These are phyloP conservation scores for Trichoderma sp. DNA, from an alignment of 2,329 filamentous ascomycete species.

Conservation along the genomic window DNA sequence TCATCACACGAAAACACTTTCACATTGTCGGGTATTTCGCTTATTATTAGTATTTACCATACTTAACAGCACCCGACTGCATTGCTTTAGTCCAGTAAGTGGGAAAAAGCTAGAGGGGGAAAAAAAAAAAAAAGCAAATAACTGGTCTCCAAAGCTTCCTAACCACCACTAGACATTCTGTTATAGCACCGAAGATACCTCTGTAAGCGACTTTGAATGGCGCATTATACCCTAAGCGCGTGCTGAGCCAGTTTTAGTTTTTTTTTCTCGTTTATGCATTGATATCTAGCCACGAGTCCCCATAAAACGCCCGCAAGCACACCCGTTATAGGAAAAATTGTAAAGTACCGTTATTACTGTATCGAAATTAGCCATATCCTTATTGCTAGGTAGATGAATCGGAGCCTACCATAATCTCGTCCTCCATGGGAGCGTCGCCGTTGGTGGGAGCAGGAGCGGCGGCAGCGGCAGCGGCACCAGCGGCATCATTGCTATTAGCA, in stretches of 20 bases:
- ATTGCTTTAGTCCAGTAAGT: not conserved
- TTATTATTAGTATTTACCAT: slow-evolving; percentile 16
- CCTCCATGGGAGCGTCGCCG: slow-evolving; percentile 63
- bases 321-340: not conserved
- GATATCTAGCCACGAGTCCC: slow-evolving; percentile 23
- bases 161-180: not conserved
- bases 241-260: not conserved
- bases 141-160: not conserved
- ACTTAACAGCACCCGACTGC: slow-evolving; percentile 2
- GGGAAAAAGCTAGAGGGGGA: not conserved
- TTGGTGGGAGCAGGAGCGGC: slow-evolving; percentile 44
- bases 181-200: not conserved
- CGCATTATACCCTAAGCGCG: not conserved
- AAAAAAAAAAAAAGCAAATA: not conserved
- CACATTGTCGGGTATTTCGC: not conserved
- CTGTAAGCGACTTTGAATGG: not conserved
- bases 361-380: not conserved
- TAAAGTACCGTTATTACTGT: slow-evolving; percentile 5
- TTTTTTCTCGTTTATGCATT: slow-evolving; percentile 21
- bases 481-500: slow-evolving; percentile 43
- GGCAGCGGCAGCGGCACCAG: slow-evolving; percentile 44
- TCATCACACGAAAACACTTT: not conserved
- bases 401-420: slow-evolving; percentile 53
- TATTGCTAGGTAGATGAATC: not conserved
- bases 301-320: slow-evolving; percentile 21